These are phyloP conservation scores for Atkinsonella hypoxylon DNA, from an alignment of 2,329 filamentous ascomycete species.

Conservation along the genomic window DNA sequence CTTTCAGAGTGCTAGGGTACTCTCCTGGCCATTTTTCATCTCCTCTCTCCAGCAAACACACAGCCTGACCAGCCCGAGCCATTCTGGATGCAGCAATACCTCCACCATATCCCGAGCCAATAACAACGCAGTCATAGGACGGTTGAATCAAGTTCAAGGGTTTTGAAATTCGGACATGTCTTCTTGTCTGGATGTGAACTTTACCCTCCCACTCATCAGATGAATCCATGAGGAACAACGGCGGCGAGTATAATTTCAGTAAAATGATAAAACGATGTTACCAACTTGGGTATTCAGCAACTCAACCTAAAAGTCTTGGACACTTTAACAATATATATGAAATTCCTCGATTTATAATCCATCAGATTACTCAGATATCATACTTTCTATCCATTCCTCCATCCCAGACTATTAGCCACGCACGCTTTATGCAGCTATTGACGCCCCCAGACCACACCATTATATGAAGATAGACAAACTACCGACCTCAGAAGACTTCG, in stretches of 20 bases:
- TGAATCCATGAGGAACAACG: neutral
- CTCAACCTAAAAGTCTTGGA: neutral
- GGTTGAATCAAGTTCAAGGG: slow-evolving; percentile 44
- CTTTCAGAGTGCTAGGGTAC: slow-evolving; percentile 38
- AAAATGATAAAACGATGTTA: neutral
- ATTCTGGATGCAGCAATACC: slow-evolving; percentile 54
- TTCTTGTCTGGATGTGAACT: neutral
- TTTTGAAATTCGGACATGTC: slow-evolving; percentile 38
- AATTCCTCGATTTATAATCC: neutral
- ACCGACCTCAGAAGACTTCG: neutral
- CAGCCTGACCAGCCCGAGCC: slow-evolving; percentile 41
- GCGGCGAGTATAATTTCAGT: neutral
- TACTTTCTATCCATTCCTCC: neutral
- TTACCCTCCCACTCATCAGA: neutral
- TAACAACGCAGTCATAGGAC: slow-evolving; percentile 52
- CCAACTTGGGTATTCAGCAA: neutral
- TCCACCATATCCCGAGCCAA: slow-evolving; percentile 59
- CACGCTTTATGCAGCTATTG: neutral
- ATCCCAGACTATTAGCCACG: neutral
- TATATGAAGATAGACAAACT: neutral
- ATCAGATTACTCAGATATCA: neutral
- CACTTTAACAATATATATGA: neutral
- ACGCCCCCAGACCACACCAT: neutral
- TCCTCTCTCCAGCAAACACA: slow-evolving; percentile 54
- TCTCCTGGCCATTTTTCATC: slow-evolving; percentile 56